phyloP scores from a whole-genome alignment of 2,329 filamentous ascomycete genomes.

The Colletotrichum sp. region DNA sequence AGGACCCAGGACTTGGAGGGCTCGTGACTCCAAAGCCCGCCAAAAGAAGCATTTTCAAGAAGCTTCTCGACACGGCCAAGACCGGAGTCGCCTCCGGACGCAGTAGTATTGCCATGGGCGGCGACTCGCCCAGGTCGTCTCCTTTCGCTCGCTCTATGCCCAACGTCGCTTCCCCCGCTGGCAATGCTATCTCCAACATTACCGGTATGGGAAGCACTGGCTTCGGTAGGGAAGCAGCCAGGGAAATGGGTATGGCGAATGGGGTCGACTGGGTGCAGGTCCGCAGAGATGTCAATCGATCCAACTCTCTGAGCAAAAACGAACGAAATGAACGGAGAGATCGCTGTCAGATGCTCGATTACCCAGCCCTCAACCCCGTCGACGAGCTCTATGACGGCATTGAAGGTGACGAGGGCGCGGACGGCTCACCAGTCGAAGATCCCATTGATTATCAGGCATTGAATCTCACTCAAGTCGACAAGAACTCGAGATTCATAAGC shows the following conservation, averaged over 20 bases:
- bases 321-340: constrained; percentile 86
- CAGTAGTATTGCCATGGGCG: constrained; percentile 77
- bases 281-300: constrained; percentile 91
- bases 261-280: constrained; percentile 95
- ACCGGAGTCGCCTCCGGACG: constrained; percentile 90
- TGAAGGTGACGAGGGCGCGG: constrained; percentile 87
- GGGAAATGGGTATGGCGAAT: constrained; percentile 72
- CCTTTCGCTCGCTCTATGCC: constrained; percentile 46
- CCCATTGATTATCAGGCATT: constrained; percentile 81
- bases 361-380: constrained; percentile 85
- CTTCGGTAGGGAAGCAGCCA: constrained; percentile 56
- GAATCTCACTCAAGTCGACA: constrained; percentile 89
- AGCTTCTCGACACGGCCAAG: constrained; percentile 92
- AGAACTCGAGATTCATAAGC: constrained; percentile 90
- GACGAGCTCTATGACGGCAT: constrained; percentile 85
- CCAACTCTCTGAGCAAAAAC: constrained; percentile 89
- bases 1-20: constrained; percentile 79
- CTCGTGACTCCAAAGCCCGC: constrained; percentile 77
- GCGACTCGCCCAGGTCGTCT: constrained; percentile 46
- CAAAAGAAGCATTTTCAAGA: constrained; percentile 92
- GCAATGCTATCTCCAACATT: constrained; percentile 38
- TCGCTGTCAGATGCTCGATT: constrained; percentile 92
- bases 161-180: constrained; percentile 48
- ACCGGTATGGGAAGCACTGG: constrained; percentile 38
- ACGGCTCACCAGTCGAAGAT: constrained; percentile 82